Conservation (phyloP, 1,284 basidiomycete species). For the Cryptococcus jaspeensis region DNA sequence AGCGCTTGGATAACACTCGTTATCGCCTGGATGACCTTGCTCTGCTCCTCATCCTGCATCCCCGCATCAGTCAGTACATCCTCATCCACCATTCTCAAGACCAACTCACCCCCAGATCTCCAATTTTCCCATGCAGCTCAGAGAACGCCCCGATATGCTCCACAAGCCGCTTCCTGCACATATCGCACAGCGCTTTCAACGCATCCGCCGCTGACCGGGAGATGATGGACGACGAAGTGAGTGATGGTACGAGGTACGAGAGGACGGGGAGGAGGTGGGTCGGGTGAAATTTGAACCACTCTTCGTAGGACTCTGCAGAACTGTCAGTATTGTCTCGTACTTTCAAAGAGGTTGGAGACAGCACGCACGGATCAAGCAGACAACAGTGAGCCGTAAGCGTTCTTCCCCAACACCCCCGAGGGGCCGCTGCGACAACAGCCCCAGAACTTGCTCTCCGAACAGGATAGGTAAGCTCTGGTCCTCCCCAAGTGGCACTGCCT, state of each 20-base stretch:
- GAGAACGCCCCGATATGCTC: conserved; percentile 79
- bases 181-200: conserved; percentile 79
- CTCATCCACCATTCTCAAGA: neutral
- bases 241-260: conserved; percentile 63
- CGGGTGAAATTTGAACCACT: conserved; percentile 70
- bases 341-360: too few species aligned
- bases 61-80: conserved; percentile 2
- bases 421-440: conserved; percentile 63
- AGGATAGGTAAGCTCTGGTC: conserved; percentile 63
- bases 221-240: conserved; percentile 61
- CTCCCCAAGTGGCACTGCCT: conserved; percentile 75
- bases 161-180: conserved; percentile 74
- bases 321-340: conserved; percentile 1
- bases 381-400: conserved; percentile 68
- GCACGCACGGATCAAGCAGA: conserved; percentile 64
- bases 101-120: conserved; percentile 65
- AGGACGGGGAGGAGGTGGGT: conserved; percentile 57
- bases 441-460: conserved; percentile 69
- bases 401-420: conserved; percentile 50
- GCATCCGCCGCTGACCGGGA: conserved; percentile 74
- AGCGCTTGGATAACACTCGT: conserved; percentile 86
- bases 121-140: conserved; percentile 71
- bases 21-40: conserved; percentile 84
- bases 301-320: conserved; percentile 69
- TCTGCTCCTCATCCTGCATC: conserved; percentile 73